Conservation (phyloP, 345 rosid species). For the Jatropha curcas region DNA sequence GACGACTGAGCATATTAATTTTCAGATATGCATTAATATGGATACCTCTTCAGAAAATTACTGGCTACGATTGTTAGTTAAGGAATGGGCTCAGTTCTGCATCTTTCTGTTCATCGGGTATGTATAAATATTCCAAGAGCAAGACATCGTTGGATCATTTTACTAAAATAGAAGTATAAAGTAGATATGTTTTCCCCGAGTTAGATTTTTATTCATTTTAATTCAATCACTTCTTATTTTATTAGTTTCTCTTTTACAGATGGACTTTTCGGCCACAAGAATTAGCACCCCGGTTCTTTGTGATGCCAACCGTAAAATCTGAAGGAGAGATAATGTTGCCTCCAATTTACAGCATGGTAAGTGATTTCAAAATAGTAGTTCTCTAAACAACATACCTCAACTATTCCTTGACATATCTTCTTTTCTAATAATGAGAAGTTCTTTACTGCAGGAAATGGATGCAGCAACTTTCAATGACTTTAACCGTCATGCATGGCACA, state of each 20-base stretch:
- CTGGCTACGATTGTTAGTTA: conserved; percentile 76
- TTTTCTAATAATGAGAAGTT: conserved; percentile 8
- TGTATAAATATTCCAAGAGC: conserved; percentile 6
- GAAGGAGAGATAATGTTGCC: conserved; percentile 49
- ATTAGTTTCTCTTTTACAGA: conserved; percentile 32
- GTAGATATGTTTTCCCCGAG: too few species aligned
- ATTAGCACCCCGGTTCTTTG: conserved; percentile 74
- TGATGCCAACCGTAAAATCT: conserved; percentile 73
- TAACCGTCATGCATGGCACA: conserved; percentile 73
- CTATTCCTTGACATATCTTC: not conserved
- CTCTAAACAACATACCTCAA: not conserved
- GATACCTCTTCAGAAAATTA: conserved; percentile 66
- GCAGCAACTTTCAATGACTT: conserved; percentile 70
- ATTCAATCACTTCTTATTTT: conserved; percentile 4
- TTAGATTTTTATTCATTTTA: not conserved
- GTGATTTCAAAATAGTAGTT: conserved; percentile 25
- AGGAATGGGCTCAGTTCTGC: conserved; percentile 91
- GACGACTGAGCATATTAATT: conserved; percentile 13
- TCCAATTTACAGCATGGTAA: conserved; percentile 80
- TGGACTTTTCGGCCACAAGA: conserved; percentile 96
- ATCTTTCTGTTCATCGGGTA: conserved; percentile 89
- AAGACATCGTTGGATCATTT: not conserved
- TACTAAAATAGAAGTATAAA: not conserved
- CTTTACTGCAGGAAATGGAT: conserved; percentile 78
- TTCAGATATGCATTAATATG: conserved; percentile 72